These are phyloP conservation scores for Lasiodiplodia citricola DNA, from an alignment of 2,329 filamentous ascomycete genomes.

Conservation along the genomic window DNA sequence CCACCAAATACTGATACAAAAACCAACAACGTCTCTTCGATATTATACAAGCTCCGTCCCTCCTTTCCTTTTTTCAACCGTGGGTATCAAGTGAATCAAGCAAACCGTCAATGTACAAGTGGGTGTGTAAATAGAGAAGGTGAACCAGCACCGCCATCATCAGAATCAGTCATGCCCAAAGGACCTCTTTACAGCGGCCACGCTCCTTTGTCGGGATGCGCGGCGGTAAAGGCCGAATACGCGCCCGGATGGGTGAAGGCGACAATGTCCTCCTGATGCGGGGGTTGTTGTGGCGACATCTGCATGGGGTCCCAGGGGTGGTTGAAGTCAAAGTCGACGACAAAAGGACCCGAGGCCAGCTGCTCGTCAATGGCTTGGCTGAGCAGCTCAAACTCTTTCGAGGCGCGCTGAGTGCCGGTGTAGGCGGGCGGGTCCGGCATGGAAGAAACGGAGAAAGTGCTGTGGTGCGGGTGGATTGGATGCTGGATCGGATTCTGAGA, in stretches of 20 bases:
- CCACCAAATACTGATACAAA: not conserved
- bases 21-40: not conserved
- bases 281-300: slow-evolving; percentile 1
- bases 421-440: slow-evolving; percentile 3
- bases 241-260: slow-evolving; percentile 22
- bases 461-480: not conserved
- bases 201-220: slow-evolving; percentile 3
- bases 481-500: not conserved
- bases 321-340: slow-evolving; percentile 21
- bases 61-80: not conserved
- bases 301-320: slow-evolving; percentile 10
- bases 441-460: slow-evolving; percentile 1
- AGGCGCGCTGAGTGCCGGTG: not conserved
- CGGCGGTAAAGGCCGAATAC: slow-evolving; percentile 22
- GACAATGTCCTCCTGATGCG: slow-evolving; percentile 16
- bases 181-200: not conserved
- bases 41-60: not conserved
- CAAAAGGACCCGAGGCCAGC: slow-evolving; percentile 9
- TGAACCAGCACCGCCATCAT: not conserved
- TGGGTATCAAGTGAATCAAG: slow-evolving; percentile 6
- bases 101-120: not conserved
- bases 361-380: slow-evolving; percentile 19
- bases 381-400: slow-evolving; percentile 16
- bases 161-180: not conserved
- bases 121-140: not conserved